Conservation (phyloP, 1,284 basidiomycete genomes). For the Porogramme epimiltina region DNA sequence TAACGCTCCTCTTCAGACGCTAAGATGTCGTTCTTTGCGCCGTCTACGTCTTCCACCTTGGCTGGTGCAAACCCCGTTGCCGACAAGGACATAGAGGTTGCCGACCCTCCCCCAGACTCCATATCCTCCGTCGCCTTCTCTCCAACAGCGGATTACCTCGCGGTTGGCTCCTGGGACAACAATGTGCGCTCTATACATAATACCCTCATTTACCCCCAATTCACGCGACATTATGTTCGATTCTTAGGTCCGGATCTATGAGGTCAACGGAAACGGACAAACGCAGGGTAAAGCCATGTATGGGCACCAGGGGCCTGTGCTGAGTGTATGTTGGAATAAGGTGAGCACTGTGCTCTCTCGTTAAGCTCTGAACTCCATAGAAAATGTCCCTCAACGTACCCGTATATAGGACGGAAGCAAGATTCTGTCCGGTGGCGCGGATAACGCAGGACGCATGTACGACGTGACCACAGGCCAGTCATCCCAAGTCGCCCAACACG, state of each 20-base stretch:
- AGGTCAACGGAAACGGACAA: conserved; percentile 57
- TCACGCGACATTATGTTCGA: not conserved
- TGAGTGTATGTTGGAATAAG: conserved; percentile 85
- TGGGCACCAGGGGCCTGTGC: conserved; percentile 79
- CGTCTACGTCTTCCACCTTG: conserved; percentile 32
- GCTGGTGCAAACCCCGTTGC: conserved; percentile 27
- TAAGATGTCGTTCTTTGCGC: conserved; percentile 44
- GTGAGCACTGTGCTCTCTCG: conserved; percentile 33
- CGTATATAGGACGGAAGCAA: conserved; percentile 71
- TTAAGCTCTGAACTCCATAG: not conserved
- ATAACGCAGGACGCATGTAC: conserved; percentile 83
- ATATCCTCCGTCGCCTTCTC: conserved; percentile 75
- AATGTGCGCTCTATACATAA: conserved; percentile 47
- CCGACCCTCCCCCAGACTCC: conserved; percentile 72
- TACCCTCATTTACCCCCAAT: not conserved
- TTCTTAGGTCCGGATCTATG: conserved; percentile 60
- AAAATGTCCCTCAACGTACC: not conserved
- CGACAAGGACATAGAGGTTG: conserved; percentile 76
- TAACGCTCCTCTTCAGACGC: not conserved
- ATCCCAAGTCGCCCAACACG: conserved; percentile 81
- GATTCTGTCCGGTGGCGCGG: conserved; percentile 84
- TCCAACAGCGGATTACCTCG: conserved; percentile 65
- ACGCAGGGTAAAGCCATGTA: conserved; percentile 84
- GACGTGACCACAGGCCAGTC: conserved; percentile 77
- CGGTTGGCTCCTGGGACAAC: conserved; percentile 81